Percentiles rank a stretch among this genome's conserved stretches.
These are phyloP conservation scores for Curvularia verruculosa DNA, from an alignment of 2,329 filamentous ascomycete species.

Conservation along the genomic window DNA sequence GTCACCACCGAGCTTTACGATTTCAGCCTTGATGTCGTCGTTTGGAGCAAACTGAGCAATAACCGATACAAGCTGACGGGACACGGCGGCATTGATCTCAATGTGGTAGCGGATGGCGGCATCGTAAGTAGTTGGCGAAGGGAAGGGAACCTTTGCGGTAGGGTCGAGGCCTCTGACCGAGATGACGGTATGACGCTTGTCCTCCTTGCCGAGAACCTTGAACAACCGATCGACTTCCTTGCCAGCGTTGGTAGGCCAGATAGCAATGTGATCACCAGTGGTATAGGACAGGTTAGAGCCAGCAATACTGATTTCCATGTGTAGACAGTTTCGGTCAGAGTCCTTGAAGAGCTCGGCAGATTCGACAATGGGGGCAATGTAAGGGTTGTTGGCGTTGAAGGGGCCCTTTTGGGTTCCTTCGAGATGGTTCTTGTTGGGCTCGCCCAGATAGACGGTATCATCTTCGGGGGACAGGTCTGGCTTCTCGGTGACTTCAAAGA, in stretches of 20 bases:
- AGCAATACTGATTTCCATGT: slow-evolving; percentile 92
- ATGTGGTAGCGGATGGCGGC: slow-evolving; percentile 93
- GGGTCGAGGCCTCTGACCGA: slow-evolving; percentile 89
- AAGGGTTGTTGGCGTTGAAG: slow-evolving; percentile 96
- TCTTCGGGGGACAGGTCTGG: slow-evolving; percentile 76
- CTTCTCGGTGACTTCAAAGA: slow-evolving; percentile 81
- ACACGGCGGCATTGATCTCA: slow-evolving; percentile 94
- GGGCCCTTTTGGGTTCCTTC: slow-evolving; percentile 83
- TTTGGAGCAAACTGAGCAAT: slow-evolving; percentile 88
- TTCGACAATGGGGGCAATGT: slow-evolving; percentile 89
- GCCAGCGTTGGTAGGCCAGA: slow-evolving; percentile 97
- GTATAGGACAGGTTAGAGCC: slow-evolving; percentile 91
- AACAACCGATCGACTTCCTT: slow-evolving; percentile 91
- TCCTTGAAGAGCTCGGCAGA: slow-evolving; percentile 90
- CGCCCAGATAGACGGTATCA: slow-evolving; percentile 86
- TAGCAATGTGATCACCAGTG: slow-evolving; percentile 94
- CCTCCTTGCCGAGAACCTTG: slow-evolving; percentile 73
- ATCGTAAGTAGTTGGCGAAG: slow-evolving; percentile 95
- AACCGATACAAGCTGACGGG: slow-evolving; percentile 89
- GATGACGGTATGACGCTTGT: slow-evolving; percentile 82
- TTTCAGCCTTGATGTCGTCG: slow-evolving; percentile 83
- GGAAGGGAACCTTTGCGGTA: slow-evolving; percentile 97
- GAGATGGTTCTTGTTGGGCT: slow-evolving; percentile 95
- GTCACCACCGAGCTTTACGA: slow-evolving; percentile 86
- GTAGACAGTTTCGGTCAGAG: slow-evolving; percentile 91